A percentile compares a stretch with the other conserved stretches of the same genome.
Evolutionary conservation across 2,329 filamentous ascomycete species (phyloP).

Genomic region (Aspergillus chevalieri): DNA sequence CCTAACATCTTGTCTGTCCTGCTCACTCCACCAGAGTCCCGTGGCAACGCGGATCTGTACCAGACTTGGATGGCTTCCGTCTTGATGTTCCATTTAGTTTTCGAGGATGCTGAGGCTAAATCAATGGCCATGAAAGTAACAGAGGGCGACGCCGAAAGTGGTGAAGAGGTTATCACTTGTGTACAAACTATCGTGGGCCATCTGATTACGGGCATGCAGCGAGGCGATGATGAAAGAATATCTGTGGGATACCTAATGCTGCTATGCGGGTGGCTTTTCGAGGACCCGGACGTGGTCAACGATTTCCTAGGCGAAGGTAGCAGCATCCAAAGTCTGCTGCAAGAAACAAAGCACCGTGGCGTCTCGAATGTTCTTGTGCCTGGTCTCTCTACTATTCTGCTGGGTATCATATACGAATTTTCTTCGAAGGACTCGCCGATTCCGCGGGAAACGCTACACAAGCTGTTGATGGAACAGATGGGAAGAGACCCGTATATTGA

Average conservation of each 20-base stretch:
- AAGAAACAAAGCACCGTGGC: slow-evolving; percentile 60
- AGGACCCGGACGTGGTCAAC: slow-evolving; percentile 84
- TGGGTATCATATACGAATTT: slow-evolving; percentile 91
- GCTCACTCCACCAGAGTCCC: slow-evolving; percentile 58
- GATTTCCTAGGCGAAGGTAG: slow-evolving; percentile 89
- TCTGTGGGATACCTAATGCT: slow-evolving; percentile 84
- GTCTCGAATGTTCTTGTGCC: slow-evolving; percentile 63
- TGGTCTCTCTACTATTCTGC: slow-evolving; percentile 74
- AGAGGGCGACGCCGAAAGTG: slow-evolving; percentile 80
- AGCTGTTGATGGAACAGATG: slow-evolving; percentile 68
- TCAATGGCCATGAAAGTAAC: slow-evolving; percentile 70
- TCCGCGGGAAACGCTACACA: slow-evolving; percentile 70
- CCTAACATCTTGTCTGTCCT: slow-evolving; percentile 85
- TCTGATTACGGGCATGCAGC: slow-evolving; percentile 71
- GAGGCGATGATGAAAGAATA: slow-evolving; percentile 70
- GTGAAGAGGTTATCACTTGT: slow-evolving; percentile 91
- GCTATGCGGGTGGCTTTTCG: slow-evolving; percentile 82
- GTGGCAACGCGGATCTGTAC: slow-evolving; percentile 70
- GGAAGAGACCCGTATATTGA: slow-evolving; percentile 85
- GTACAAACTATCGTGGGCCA: slow-evolving; percentile 85
- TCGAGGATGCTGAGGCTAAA: slow-evolving; percentile 74
- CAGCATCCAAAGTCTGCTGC: slow-evolving; percentile 79
- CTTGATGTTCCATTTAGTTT: slow-evolving; percentile 77
- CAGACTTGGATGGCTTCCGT: slow-evolving; percentile 84
- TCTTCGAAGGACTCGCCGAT: slow-evolving; percentile 96